Base-by-base conservation (phyloP, 257 asterid genomes). In the Capsicum baccatum region DNA sequence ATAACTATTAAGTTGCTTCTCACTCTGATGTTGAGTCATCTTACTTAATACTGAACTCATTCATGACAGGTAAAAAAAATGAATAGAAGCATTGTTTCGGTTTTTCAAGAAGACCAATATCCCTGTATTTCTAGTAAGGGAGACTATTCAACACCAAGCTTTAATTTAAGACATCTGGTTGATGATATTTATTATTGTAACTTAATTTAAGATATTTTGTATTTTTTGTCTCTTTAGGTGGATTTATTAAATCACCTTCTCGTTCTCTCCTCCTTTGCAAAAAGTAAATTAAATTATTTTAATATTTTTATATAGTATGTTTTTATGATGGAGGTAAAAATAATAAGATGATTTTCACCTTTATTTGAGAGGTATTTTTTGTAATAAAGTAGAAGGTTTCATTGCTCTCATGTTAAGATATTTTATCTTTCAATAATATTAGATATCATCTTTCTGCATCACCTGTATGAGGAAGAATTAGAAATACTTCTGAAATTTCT, bases 21-120 rank as follows among this genome's bases (percentile, higher is more conserved):
- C 9, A 78, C 15, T 8, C 5, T 9, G 47, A 64, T 78, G 64
- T 8, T 54, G 64, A 54, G 26, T 78, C 33, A 54, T 78, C 63
- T 52, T 33, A 26, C 15, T 52, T 52, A 26, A 54, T 16, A 17
- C 50, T 54, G 64, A 26, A 54, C 54, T 78, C 82, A 68, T 68
- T 52, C 35, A 58, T 87, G 88, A 57, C 93, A 96, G 99, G 98
- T 96, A 84, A 96, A 90, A 90, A 91, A 97, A 96, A 88, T 94
- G 98, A 92, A 94, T 98, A 12, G 91, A 97, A 67, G 97, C 98
- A 64, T 90, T 96, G 79, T 96, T 94, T 83, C 94, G 94, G 50
- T 96, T 92, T 89, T 97, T 97, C 84, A 96, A 96, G 94, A 93
- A 84, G 92, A 92, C 98, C 60, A 93, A 89, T 86, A 91, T 94